Conservation (phyloP, 352 stramenopile species). For the Peronosclerospora sorghi region DNA sequence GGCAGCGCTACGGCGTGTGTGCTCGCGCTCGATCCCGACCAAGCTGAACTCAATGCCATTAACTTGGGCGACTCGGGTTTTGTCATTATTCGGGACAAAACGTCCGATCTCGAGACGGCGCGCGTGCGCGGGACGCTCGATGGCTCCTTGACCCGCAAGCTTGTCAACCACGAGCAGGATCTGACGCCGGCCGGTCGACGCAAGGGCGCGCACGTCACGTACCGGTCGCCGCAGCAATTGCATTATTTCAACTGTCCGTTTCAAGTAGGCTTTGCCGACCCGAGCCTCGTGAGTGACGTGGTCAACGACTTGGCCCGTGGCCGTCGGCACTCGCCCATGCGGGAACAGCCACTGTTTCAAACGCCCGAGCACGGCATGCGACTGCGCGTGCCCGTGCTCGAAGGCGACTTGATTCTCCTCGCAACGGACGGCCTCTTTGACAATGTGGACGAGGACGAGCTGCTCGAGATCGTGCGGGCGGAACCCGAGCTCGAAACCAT, state of each 20-base stretch:
- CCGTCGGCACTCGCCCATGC: conserved; percentile 44
- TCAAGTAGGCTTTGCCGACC: conserved; percentile 66
- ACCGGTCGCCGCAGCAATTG: conserved; percentile 93
- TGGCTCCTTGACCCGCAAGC: conserved; percentile 60
- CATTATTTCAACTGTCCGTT: conserved; percentile 97
- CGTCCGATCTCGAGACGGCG: conserved; percentile 51
- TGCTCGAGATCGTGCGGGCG: conserved; percentile 58
- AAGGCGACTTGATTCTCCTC: conserved; percentile 93
- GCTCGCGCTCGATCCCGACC: conserved; percentile 83
- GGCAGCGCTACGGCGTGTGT: conserved; percentile 90
- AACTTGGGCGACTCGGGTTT: conserved; percentile 92
- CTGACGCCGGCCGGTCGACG: conserved; percentile 55
- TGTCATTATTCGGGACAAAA: conserved; percentile 72
- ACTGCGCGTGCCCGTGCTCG: conserved; percentile 87
- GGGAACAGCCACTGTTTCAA: conserved; percentile 86
- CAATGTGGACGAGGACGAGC: conserved; percentile 86
- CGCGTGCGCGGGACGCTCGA: conserved; percentile 58
- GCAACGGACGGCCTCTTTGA: conserved; percentile 96
- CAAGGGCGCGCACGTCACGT: conserved; percentile 77
- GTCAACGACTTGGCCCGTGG: conserved; percentile 31
- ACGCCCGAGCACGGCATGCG: conserved; percentile 83
- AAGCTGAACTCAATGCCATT: conserved; percentile 88
- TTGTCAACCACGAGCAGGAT: conserved; percentile 50
- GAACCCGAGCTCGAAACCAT: conserved; percentile 59
- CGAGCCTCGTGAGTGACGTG: conserved; percentile 36